phyloP scores from a whole-genome alignment of 768 basidiomycete species.

The Tylopilus balloui region DNA sequence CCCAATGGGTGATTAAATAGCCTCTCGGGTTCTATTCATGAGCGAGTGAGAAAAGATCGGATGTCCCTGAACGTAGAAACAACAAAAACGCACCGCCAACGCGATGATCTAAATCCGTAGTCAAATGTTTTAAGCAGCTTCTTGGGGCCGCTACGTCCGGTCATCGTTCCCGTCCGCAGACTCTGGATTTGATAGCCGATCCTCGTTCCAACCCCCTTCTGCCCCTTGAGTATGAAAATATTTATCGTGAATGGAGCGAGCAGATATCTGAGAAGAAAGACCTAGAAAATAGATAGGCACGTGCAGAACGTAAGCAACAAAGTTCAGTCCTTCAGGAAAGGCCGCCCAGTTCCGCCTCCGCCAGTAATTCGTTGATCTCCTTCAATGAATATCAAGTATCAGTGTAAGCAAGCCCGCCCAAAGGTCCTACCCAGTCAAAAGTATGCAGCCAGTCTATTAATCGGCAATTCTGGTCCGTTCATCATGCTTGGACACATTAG shows the following conservation, averaged over 20 bases:
- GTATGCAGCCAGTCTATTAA: too few relatives aligned
- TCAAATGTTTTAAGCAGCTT: not conserved
- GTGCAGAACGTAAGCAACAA: too few relatives aligned
- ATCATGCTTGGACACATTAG: too few relatives aligned
- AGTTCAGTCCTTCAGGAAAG: too few relatives aligned
- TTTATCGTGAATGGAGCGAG: not conserved
- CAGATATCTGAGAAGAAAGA: not conserved
- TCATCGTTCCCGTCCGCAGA: not conserved
- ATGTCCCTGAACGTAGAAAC: not conserved
- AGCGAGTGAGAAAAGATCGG: not conserved
- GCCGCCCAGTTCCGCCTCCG: too few relatives aligned
- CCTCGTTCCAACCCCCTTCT: not conserved
- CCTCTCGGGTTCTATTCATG: not conserved
- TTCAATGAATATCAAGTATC: too few relatives aligned
- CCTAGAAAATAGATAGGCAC: not conserved
- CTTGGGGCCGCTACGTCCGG: not conserved
- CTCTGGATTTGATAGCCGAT: not conserved
- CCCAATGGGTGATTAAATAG: constrained; percentile 8
- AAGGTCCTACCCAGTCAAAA: too few relatives aligned
- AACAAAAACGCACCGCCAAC: constrained; percentile 2
- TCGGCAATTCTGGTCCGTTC: too few relatives aligned
- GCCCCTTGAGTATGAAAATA: not conserved
- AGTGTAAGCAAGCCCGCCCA: too few relatives aligned
- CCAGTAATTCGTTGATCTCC: too few relatives aligned
- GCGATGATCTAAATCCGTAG: not conserved